A percentile compares a stretch with the other conserved stretches of the same genome.
These are phyloP conservation scores for Ceratonia siliqua DNA, from an alignment of 306 rosid genomes.

Conservation along the genomic window DNA sequence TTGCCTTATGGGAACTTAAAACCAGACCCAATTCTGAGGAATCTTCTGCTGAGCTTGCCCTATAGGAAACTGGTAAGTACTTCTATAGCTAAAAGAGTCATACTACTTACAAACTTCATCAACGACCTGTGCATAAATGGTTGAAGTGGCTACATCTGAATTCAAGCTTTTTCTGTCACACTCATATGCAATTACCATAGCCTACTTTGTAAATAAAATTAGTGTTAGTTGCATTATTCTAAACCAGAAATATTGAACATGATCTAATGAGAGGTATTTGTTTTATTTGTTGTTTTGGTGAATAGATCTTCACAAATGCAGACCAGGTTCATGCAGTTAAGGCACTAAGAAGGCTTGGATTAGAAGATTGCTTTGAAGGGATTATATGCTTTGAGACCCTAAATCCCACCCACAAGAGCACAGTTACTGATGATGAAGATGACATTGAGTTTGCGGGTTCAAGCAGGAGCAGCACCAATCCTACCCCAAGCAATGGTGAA, in stretches of 20 bases:
- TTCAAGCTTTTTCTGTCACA: too few relatives aligned
- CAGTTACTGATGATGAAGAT: constrained; percentile 77
- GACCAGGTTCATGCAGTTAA: constrained; percentile 77
- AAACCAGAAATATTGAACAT: constrained; percentile 12
- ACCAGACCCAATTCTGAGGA: constrained; percentile 82
- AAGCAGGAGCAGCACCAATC: constrained; percentile 33
- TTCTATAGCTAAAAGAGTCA: too few relatives aligned
- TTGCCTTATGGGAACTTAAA: constrained; percentile 88
- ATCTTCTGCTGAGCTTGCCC: constrained; percentile 71
- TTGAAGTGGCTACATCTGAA: too few relatives aligned
- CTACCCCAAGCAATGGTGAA: constrained; percentile 34
- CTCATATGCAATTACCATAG: too few relatives aligned
- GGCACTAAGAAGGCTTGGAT: constrained; percentile 80
- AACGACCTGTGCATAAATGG: too few relatives aligned
- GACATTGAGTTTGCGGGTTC: constrained; percentile 73
- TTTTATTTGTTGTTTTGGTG: constrained; percentile 6
- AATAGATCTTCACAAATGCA: constrained; percentile 91
- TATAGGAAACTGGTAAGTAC: constrained; percentile 78
- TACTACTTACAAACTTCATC: too few relatives aligned
- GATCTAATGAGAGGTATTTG: constrained; percentile 23
- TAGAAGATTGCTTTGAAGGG: constrained; percentile 91
- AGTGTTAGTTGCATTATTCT: too few relatives aligned
- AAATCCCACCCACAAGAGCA: constrained; percentile 66
- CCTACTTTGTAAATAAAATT: too few relatives aligned
- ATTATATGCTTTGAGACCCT: constrained; percentile 96